A percentile compares a stretch with the other conserved stretches of the same genome.
Conservation (phyloP, 345 rosid genomes). For the Populus alba region DNA sequence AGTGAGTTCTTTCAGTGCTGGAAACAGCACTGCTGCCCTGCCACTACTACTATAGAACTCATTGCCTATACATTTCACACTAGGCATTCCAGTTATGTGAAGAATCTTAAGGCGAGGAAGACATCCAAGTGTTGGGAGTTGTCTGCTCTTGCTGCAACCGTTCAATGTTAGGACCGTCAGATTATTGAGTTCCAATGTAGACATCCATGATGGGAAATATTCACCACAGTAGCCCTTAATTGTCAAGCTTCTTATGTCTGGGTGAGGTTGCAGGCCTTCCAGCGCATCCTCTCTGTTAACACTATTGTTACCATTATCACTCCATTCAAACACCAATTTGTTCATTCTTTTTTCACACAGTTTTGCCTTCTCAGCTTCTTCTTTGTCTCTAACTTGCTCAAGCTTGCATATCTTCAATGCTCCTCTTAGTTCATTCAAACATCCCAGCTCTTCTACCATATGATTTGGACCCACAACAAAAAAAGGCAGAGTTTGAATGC, state of each 20-base stretch:
- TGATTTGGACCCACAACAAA: background rate
- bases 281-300: slow-evolving; percentile 4
- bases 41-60: too few species aligned
- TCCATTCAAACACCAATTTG: background rate
- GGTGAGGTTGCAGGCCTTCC: slow-evolving; percentile 18
- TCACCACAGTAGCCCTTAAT: slow-evolving; percentile 6
- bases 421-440: background rate
- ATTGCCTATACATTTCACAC: too few species aligned
- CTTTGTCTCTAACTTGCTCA: too few species aligned
- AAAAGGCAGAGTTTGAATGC: background rate
- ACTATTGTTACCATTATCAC: background rate
- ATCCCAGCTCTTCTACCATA: slow-evolving; percentile 2
- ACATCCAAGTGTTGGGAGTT: too few species aligned
- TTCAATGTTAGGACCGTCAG: too few species aligned
- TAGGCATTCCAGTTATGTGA: too few species aligned
- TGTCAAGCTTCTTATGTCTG: background rate
- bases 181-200: background rate
- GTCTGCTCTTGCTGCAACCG: too few species aligned
- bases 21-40: background rate
- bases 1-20: slow-evolving; percentile 8
- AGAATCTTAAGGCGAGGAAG: too few species aligned
- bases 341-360: background rate
- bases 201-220: slow-evolving; percentile 6
- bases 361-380: too few species aligned
- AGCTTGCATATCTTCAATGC: too few species aligned